Conservation (phyloP, 2,329 filamentous ascomycete species). For the Stagonosporopsis vannaccii region DNA sequence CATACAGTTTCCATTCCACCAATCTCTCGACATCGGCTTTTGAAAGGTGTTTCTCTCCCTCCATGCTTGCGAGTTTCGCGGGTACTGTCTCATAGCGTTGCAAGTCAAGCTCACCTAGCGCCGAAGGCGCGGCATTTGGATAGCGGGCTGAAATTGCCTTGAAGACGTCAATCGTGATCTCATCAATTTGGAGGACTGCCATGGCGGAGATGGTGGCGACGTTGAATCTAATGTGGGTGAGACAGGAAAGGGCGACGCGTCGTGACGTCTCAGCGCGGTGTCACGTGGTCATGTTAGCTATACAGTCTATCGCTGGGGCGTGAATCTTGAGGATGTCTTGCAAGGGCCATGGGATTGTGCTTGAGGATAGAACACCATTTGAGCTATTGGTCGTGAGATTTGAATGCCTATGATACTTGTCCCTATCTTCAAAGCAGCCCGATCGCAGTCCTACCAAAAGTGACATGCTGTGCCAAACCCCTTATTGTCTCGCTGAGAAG, state of each 20-base stretch:
- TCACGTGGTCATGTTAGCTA: constrained; percentile 3
- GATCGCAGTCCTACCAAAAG: not conserved
- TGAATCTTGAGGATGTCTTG: not conserved
- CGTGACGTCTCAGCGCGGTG: not conserved
- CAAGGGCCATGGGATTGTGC: not conserved
- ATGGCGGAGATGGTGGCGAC: constrained; percentile 5
- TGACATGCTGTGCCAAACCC: not conserved
- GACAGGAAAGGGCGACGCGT: not conserved
- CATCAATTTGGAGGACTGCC: constrained; percentile 17
- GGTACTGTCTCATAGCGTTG: constrained; percentile 44
- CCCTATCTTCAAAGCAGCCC: not conserved
- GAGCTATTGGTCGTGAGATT: not conserved
- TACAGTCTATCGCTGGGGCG: not conserved
- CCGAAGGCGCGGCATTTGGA: constrained; percentile 31
- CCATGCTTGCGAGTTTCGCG: constrained; percentile 23
- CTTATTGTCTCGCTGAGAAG: constrained; percentile 1
- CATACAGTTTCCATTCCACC: constrained; percentile 52
- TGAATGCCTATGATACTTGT: not conserved
- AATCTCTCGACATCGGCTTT: constrained; percentile 44
- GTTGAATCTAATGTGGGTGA: constrained; percentile 1
- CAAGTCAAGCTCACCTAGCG: constrained; percentile 41
- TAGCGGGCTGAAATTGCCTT: constrained; percentile 36
- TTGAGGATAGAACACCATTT: not conserved
- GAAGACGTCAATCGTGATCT: constrained; percentile 30
- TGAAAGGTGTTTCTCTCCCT: constrained; percentile 21